A percentile compares a stretch with the other conserved stretches of the same genome.
These are phyloP conservation scores for Austroboletus festivus DNA, from an alignment of 768 basidiomycete genomes.

Conservation along the genomic window DNA sequence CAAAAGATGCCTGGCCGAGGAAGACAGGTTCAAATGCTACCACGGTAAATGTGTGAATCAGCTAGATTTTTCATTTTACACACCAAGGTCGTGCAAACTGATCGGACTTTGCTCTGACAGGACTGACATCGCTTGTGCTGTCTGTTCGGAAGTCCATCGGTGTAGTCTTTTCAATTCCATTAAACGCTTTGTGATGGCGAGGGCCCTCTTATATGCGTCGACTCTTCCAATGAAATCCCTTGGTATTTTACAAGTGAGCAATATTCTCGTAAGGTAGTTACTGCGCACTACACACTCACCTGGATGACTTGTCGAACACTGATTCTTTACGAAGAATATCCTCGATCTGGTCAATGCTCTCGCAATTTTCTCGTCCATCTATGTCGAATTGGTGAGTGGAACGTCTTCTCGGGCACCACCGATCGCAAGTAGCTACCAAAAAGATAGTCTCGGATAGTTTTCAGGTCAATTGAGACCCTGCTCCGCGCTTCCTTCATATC, in stretches of 20 bases:
- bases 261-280: not conserved
- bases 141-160: conserved; percentile 51
- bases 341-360: conserved; percentile 43
- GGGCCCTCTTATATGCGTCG: conserved; percentile 53
- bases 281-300: conserved; percentile 33
- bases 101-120: conserved; percentile 57
- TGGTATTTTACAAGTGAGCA: not conserved
- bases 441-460: conserved; percentile 45
- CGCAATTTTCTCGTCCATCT: conserved; percentile 54
- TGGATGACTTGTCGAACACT: conserved; percentile 54
- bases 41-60: conserved; percentile 15
- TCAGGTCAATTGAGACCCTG: conserved; percentile 41
- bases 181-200: conserved; percentile 53
- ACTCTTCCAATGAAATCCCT: conserved; percentile 59
- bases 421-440: conserved; percentile 39
- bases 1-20: conserved; percentile 53
- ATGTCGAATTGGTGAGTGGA: not conserved
- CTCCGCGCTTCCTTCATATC: conserved; percentile 53
- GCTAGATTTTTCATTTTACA: conserved; percentile 19
- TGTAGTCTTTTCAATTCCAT: conserved; percentile 56
- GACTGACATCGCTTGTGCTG: conserved; percentile 41
- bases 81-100: conserved; percentile 36
- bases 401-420: not conserved
- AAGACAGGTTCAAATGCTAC: conserved; percentile 67
- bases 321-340: conserved; percentile 50